phyloP scores from a whole-genome alignment of 495 filamentous ascomycete genomes.

The Penicillium taxi region DNA sequence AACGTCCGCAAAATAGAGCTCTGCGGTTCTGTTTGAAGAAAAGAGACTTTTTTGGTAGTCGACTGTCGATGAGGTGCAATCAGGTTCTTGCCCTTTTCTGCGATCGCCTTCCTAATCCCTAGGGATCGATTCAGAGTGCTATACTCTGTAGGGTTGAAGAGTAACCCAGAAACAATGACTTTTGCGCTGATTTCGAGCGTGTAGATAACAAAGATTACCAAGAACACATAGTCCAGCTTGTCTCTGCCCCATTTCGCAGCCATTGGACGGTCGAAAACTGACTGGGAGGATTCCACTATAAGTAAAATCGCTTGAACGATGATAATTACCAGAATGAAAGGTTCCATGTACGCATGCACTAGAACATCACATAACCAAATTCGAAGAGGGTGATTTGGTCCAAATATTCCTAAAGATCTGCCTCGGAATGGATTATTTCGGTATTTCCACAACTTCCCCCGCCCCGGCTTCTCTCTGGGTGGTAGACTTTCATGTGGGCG shows the following conservation, averaged over 20 bases:
- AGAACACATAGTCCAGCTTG: constrained; percentile 68
- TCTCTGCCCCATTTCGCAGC: constrained; percentile 54
- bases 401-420: constrained; percentile 76
- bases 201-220: constrained; percentile 83
- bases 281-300: constrained; percentile 67
- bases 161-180: constrained; percentile 83
- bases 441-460: constrained; percentile 36
- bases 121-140: constrained; percentile 67
- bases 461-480: constrained; percentile 32
- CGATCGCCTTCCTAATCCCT: constrained; percentile 63
- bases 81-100: constrained; percentile 64
- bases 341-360: constrained; percentile 83
- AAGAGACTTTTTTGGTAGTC: constrained; percentile 43
- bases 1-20: constrained; percentile 76
- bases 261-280: constrained; percentile 50
- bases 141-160: constrained; percentile 81
- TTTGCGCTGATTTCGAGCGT: constrained; percentile 76
- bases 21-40: constrained; percentile 38
- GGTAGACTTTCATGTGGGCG: constrained; percentile 28
- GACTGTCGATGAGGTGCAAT: constrained; percentile 72
- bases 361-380: constrained; percentile 73
- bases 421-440: constrained; percentile 79
- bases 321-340: constrained; percentile 79
- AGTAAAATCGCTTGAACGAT: constrained; percentile 80
- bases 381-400: constrained; percentile 66